phyloP scores from a whole-genome alignment of 768 basidiomycete genomes.

The Ramaria sp. region DNA sequence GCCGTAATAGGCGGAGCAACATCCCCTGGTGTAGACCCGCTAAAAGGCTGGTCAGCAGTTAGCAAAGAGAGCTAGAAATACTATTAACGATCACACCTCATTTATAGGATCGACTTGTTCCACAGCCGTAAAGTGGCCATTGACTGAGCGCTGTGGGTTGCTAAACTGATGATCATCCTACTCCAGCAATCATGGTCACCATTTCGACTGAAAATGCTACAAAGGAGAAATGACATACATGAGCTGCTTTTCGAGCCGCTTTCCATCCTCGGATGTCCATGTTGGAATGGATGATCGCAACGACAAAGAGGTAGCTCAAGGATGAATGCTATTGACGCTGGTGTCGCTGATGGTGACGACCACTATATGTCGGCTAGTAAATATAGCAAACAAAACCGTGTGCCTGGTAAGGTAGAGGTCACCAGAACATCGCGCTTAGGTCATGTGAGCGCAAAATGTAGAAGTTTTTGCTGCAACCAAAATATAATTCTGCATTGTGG shows the following conservation, averaged over 20 bases:
- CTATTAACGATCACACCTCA: not conserved
- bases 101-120: slow-evolving; percentile 42
- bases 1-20: not conserved
- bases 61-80: not conserved
- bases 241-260: slow-evolving; percentile 45
- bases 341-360: too few relatives aligned
- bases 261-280: slow-evolving; percentile 75
- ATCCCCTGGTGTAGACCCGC: slow-evolving; percentile 33
- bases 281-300: not conserved
- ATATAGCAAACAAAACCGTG: too few relatives aligned
- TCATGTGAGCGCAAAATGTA: too few relatives aligned
- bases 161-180: slow-evolving; percentile 17
- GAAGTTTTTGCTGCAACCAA: too few relatives aligned
- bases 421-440: too few relatives aligned
- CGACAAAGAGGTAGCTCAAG: too few relatives aligned
- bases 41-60: slow-evolving; percentile 43
- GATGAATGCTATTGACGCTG: too few relatives aligned
- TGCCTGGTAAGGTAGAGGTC: too few relatives aligned
- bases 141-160: slow-evolving; percentile 29
- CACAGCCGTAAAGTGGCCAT: slow-evolving; percentile 42
- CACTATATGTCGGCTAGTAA: too few relatives aligned
- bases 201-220: slow-evolving; percentile 6
- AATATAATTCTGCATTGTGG: too few relatives aligned
- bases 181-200: slow-evolving; percentile 19
- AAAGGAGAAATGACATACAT: slow-evolving; percentile 10